Base-by-base conservation (phyloP, 129 eudicot genomes). In the Escallonia rubra region DNA sequence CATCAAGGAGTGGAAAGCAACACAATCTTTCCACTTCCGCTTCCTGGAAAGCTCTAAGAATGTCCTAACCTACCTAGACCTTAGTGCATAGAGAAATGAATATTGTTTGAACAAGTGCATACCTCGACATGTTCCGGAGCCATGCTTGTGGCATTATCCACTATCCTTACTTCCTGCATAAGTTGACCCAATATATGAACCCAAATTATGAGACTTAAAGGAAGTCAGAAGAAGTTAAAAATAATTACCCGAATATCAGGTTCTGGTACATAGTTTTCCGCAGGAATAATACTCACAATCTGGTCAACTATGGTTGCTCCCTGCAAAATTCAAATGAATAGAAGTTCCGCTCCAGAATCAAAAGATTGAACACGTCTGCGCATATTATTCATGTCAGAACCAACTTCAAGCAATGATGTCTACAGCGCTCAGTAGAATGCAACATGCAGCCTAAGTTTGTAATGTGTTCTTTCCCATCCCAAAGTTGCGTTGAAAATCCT, bases 221-320 rank as follows among this genome's bases (percentile, higher is more conserved):
- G 42, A 7, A 42, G 34, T 13, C 3, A 8, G 23, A 23, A 48
- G 56, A 41, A 68, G 56, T 59, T 41, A 39, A 63, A 43, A 16
- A 43, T 48, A 43, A 44, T 66, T 83, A 91, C 96, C 96, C 45
- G 76, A 63, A 63, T 66, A 73, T 82, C 78, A 52, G 88, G 63
- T 63, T 82, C 78, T 13, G 80, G 88, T 43, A 86, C 86, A 74
- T 88, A 93, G 83, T 89, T 82, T 69, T 86, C 96, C 13, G 81
- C 91, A 63, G 79, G 77, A 50, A 82, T 71, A 52, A 93, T 89
- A 74, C 76, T 80, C 53, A 93, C 99, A 72, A 89, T 86, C 82
- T 90, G 96, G 71, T 93, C 99, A 43, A 93, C 95, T n/a, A 93
- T 84, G 41, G 93, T 86, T 63, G 99, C 99, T 66, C 99, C 99